phyloP scores from a whole-genome alignment of 495 filamentous ascomycete species.

The Talaromyces proteolyticus region DNA sequence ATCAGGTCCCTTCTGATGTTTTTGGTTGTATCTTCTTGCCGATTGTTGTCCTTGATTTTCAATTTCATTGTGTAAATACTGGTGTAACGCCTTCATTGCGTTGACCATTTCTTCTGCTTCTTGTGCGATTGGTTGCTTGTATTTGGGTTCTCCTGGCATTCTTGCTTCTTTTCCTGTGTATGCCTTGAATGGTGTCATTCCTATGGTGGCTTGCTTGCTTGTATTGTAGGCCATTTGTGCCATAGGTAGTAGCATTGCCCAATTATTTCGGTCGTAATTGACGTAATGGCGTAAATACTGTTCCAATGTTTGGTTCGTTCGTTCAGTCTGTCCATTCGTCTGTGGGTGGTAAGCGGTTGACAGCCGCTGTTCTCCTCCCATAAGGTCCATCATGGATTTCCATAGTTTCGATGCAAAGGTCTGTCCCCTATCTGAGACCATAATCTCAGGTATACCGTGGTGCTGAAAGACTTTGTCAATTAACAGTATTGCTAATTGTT shows the following conservation, averaged over 20 bases:
- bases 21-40: not conserved
- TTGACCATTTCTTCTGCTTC: not conserved
- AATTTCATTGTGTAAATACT: not conserved
- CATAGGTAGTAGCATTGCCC: not conserved
- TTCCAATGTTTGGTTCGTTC: not conserved
- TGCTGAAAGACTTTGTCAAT: not conserved
- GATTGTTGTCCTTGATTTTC: not conserved
- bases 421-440: slow-evolving; percentile 3
- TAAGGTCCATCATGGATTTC: not conserved
- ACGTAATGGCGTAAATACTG: not conserved
- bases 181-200: not conserved
- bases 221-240: not conserved
- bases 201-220: not conserved
- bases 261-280: not conserved
- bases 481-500: not conserved
- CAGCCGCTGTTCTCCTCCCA: not conserved
- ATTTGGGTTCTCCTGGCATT: not conserved
- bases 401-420: slow-evolving; percentile 6
- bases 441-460: slow-evolving; percentile 1
- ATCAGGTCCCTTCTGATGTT: not conserved
- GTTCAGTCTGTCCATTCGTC: not conserved
- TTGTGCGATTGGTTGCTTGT: not conserved
- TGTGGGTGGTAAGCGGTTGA: not conserved
- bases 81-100: not conserved
- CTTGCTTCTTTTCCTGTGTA: not conserved